Conservation (phyloP, 345 rosid genomes). For the Brassica rapa region DNA sequence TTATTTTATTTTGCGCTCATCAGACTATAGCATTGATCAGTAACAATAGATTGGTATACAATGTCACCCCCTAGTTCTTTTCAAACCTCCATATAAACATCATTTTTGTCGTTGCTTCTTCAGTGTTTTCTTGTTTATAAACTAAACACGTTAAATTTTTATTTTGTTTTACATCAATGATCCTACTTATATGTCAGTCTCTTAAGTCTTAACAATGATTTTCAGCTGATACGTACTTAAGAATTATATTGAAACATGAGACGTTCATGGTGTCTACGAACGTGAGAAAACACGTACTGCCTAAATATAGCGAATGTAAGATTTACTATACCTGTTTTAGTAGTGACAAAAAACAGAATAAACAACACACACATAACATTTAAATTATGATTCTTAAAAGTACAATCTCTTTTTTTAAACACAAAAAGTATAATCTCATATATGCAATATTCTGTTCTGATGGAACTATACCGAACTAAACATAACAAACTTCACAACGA, state of each 20-base stretch:
- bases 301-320: not conserved
- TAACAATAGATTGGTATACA: not conserved
- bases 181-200: not conserved
- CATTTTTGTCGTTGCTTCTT: not conserved
- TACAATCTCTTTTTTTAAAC: not conserved
- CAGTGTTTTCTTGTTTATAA: not conserved
- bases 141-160: not conserved
- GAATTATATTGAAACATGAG: not conserved
- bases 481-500: not conserved
- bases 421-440: not conserved
- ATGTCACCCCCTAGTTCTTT: not conserved
- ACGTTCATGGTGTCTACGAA: not conserved
- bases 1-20: not conserved
- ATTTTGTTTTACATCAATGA: not conserved
- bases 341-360: not conserved
- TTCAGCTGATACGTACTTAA: not conserved
- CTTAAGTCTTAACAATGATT: not conserved
- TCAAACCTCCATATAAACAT: not conserved
- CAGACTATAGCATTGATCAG: not conserved
- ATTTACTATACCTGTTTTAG: not conserved
- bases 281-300: not conserved
- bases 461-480: not conserved
- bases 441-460: not conserved
- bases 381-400: not conserved
- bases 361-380: not conserved